Conservation (phyloP, 805 yeast species). For the Candida berthetii region DNA sequence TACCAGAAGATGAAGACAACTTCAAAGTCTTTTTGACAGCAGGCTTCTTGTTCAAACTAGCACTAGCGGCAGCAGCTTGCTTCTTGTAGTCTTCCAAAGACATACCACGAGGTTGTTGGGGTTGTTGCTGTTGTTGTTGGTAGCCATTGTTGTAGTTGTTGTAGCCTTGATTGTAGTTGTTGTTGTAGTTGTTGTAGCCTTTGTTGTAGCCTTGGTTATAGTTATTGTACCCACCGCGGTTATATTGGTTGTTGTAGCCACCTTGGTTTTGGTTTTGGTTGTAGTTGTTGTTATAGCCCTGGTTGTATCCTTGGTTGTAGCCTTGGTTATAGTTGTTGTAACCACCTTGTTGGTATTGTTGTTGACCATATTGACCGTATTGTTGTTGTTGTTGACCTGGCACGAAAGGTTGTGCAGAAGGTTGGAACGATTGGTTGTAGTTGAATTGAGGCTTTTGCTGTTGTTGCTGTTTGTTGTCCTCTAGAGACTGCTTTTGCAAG, state of each 20-base stretch:
- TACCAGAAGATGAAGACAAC: conserved; percentile 58
- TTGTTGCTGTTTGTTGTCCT: conserved; percentile 15
- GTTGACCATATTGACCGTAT: conserved; percentile 23
- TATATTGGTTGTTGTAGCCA: conserved; percentile 20
- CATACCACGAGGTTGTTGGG: conserved; percentile 45
- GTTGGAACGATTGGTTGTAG: conserved; percentile 46
- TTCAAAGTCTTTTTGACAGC: conserved; percentile 55
- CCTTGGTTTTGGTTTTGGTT: conserved; percentile 22
- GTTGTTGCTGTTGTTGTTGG: conserved; percentile 14
- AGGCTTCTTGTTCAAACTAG: conserved; percentile 39
- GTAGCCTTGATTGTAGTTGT: conserved; percentile 12
- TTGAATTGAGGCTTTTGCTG: conserved; percentile 34
- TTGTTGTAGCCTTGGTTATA: conserved; percentile 16
- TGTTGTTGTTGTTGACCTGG: conserved; percentile 32
- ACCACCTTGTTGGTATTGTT: conserved; percentile 15
- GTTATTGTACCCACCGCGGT: conserved; percentile 21
- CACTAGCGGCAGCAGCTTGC: conserved; percentile 34
- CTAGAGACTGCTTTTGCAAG: conserved; percentile 23
- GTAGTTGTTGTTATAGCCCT: conserved; percentile 13
- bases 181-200: conserved; percentile 14
- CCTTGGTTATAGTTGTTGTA: conserved; percentile 20
- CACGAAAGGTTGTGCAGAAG: conserved; percentile 29
- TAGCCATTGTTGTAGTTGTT: conserved; percentile 18
- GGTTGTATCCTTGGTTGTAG: conserved; percentile 21
- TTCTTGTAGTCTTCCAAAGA: conserved; percentile 79